Percentiles rank a stretch among this genome's conserved stretches.
These are phyloP conservation scores for Auricularia cornea DNA, from an alignment of 768 basidiomycete genomes.

Conservation along the genomic window DNA sequence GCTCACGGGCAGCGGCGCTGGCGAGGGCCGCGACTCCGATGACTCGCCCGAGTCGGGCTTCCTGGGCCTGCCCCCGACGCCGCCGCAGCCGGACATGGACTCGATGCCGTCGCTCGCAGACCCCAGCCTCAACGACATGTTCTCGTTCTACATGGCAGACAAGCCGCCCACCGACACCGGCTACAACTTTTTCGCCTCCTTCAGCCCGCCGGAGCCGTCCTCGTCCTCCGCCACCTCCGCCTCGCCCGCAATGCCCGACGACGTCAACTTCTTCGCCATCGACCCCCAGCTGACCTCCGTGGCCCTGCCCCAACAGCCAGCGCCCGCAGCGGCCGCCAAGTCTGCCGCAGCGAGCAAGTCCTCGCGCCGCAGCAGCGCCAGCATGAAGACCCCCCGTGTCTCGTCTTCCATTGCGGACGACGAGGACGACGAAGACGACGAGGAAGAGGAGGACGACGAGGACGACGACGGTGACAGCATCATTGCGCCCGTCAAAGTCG, in stretches of 20 bases:
- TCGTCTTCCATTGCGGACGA: conserved; percentile 18
- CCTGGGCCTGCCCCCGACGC: conserved; percentile 33
- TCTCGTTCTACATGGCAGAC: conserved; percentile 41
- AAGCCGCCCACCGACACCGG: conserved; percentile 15
- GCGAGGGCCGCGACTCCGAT: conserved; percentile 26
- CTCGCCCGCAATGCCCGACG: conserved; percentile 19
- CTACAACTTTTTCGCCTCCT: conserved; percentile 13
- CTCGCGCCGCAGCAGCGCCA: too few relatives aligned
- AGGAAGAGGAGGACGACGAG: conserved; percentile 25
- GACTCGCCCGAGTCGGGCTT: conserved; percentile 28
- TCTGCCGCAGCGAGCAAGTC: neutral
- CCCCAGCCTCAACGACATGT: conserved; percentile 26
- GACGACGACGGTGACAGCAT: conserved; percentile 29
- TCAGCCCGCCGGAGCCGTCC: conserved; percentile 18
- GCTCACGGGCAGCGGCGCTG: conserved; percentile 21
- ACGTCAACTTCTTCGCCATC: conserved; percentile 34
- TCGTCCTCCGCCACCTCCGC: conserved; percentile 12
- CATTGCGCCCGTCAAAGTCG: conserved; percentile 47
- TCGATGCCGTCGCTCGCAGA: conserved; percentile 9
- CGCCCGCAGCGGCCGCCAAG: neutral
- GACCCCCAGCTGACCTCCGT: conserved; percentile 59
- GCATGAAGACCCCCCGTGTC: neutral
- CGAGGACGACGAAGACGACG: conserved; percentile 28
- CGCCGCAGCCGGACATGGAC: conserved; percentile 31
- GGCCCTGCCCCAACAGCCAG: neutral